Conservation (phyloP, 169 alveolate genomes). For the Eimeria praecox region DNA sequence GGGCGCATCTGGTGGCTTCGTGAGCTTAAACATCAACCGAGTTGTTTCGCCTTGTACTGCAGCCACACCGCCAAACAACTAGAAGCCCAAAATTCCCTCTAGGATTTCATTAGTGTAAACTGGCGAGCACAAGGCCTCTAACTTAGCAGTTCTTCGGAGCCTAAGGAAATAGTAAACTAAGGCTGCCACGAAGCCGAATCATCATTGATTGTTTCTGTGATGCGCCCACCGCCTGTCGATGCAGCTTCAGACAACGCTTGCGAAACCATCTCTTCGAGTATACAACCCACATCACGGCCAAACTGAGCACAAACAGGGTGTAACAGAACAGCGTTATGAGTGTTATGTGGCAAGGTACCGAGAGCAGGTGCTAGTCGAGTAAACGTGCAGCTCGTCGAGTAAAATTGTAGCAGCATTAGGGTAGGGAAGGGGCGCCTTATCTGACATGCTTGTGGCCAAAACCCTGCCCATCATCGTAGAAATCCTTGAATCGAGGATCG, state of each 20-base stretch:
- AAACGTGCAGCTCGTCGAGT: not conserved
- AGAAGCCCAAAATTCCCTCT: not conserved
- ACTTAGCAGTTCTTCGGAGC: not conserved
- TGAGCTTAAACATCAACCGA: not conserved
- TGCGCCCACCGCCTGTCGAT: not conserved
- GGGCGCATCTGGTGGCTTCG: not conserved
- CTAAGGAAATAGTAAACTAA: not conserved
- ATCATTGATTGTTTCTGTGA: not conserved
- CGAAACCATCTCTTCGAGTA: not conserved
- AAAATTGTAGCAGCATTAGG: not conserved
- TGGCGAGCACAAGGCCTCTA: not conserved
- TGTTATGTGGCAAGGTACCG: not conserved
- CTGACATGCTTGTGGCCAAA: not conserved
- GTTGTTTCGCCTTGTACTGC: conserved; percentile 12
- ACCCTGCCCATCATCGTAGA: not conserved
- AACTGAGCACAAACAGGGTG: not conserved
- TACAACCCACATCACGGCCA: not conserved
- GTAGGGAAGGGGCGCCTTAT: not conserved
- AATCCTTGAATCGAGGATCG: not conserved
- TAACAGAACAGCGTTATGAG: not conserved
- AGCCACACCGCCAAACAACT: not conserved
- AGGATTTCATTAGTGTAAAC: not conserved
- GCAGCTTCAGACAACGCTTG: not conserved
- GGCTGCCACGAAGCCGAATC: not conserved
- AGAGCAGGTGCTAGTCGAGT: not conserved